A percentile compares a stretch with the other conserved stretches of the same genome.
Conservation (phyloP, 768 basidiomycete species). For the Tricholoma hemisulphureum region DNA sequence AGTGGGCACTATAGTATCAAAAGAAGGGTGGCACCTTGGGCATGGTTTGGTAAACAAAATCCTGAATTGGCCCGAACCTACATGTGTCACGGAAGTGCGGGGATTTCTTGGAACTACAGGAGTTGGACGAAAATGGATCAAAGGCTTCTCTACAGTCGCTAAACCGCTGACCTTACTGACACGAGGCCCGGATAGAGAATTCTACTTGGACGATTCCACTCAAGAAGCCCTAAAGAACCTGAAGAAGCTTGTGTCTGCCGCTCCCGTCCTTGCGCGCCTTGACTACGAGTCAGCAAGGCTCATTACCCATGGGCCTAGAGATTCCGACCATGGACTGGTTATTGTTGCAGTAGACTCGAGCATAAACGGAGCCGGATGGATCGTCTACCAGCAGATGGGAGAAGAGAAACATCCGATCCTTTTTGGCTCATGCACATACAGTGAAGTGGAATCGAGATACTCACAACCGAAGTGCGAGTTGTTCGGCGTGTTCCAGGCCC, state of each 20-base stretch:
- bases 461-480: too few relatives aligned
- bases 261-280: conserved; percentile 30
- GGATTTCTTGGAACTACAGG: conserved; percentile 26
- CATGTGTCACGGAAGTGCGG: conserved; percentile 16
- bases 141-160: conserved; percentile 20
- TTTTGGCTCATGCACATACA: too few relatives aligned
- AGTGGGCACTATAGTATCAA: conserved; percentile 28
- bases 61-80: conserved; percentile 23
- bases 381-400: conserved; percentile 29
- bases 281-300: conserved; percentile 25
- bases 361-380: conserved; percentile 32
- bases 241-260: conserved; percentile 15
- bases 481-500: conserved; percentile 34
- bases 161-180: conserved; percentile 24
- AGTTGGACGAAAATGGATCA: conserved; percentile 22
- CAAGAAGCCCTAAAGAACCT: conserved; percentile 24
- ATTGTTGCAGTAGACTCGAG: conserved; percentile 36
- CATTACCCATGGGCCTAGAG: conserved; percentile 4
- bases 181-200: conserved; percentile 13
- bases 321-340: too few relatives aligned
- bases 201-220: conserved; percentile 23
- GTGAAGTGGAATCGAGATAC: conserved; percentile 28
- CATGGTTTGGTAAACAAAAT: conserved; percentile 25
- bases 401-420: too few relatives aligned
- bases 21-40: conserved; percentile 28